Conservation (phyloP, 2,329 filamentous ascomycete species). For the Pseudofabraea citricarpa region DNA sequence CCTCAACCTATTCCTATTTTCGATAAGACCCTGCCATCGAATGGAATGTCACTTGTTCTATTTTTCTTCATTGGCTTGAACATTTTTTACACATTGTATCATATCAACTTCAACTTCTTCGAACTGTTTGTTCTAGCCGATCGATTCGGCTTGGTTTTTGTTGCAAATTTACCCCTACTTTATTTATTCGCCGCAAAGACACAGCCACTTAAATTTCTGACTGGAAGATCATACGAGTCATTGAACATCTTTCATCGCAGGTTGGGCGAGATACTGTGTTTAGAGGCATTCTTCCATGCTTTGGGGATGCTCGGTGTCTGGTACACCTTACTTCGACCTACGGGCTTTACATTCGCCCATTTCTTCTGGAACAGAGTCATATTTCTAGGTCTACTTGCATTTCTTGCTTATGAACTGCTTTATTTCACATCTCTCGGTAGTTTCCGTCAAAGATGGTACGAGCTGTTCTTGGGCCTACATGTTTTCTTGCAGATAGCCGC, state of each 20-base stretch:
- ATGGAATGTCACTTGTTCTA: constrained; percentile 48
- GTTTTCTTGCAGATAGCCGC: constrained; percentile 51
- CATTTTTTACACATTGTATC: constrained; percentile 52
- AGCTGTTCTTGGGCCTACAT: constrained; percentile 56
- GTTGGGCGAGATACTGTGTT: constrained; percentile 56
- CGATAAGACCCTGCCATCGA: constrained; percentile 52
- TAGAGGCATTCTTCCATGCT: constrained; percentile 53
- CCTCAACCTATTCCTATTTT: constrained; percentile 51
- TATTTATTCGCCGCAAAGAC: constrained; percentile 65
- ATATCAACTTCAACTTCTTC: constrained; percentile 39
- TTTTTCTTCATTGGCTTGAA: constrained; percentile 48
- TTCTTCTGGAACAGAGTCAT: constrained; percentile 50
- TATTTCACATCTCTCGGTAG: constrained; percentile 57
- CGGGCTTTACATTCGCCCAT: constrained; percentile 41
- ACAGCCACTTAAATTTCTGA: constrained; percentile 55
- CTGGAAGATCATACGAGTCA: constrained; percentile 60
- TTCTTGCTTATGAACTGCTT: constrained; percentile 54
- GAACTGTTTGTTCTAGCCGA: constrained; percentile 48
- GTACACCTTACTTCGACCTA: constrained; percentile 44
- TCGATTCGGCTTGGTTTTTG: constrained; percentile 31
- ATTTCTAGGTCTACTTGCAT: constrained; percentile 48
- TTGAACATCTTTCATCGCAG: constrained; percentile 62
- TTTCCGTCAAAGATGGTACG: constrained; percentile 57
- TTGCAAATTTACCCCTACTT: constrained; percentile 46
- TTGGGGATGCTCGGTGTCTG: constrained; percentile 49